Evolutionary conservation across 805 yeast genomes (phyloP).

Genomic region (Lipomyces oligophaga): DNA sequence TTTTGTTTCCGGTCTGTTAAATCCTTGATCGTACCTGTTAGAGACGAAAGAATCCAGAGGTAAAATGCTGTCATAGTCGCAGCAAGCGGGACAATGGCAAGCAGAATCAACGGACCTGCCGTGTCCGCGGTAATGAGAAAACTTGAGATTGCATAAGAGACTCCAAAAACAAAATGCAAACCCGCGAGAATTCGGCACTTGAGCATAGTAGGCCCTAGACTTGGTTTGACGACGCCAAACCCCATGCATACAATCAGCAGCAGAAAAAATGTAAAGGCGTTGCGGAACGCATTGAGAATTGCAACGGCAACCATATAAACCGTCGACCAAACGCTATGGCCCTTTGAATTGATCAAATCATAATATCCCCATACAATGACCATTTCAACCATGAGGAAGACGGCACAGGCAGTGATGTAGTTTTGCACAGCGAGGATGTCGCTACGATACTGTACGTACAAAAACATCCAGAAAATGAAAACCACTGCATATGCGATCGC

Average conservation of each 20-base stretch:
- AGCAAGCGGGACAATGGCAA: slow-evolving; percentile 68
- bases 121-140: slow-evolving; percentile 49
- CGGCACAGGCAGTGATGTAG: slow-evolving; percentile 80
- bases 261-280: slow-evolving; percentile 84
- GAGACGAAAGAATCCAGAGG: slow-evolving; percentile 64
- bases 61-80: slow-evolving; percentile 69
- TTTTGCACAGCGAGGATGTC: slow-evolving; percentile 87
- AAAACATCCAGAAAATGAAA: slow-evolving; percentile 77
- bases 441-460: slow-evolving; percentile 77
- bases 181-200: slow-evolving; percentile 59
- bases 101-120: slow-evolving; percentile 49
- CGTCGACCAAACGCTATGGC: slow-evolving; percentile 53
- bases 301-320: slow-evolving; percentile 76
- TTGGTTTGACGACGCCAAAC: slow-evolving; percentile 84
- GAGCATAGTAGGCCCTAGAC: slow-evolving; percentile 75
- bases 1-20: slow-evolving; percentile 83
- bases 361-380: slow-evolving; percentile 88
- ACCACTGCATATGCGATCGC: slow-evolving; percentile 80
- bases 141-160: slow-evolving; percentile 50
- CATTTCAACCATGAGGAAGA: slow-evolving; percentile 77
- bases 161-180: slow-evolving; percentile 53
- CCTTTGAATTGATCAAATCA: slow-evolving; percentile 68
- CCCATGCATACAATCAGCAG: slow-evolving; percentile 84
- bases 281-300: slow-evolving; percentile 70
- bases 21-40: slow-evolving; percentile 68